phyloP scores from a whole-genome alignment of 129 eudicot genomes.

The Saussurea involucrata region DNA sequence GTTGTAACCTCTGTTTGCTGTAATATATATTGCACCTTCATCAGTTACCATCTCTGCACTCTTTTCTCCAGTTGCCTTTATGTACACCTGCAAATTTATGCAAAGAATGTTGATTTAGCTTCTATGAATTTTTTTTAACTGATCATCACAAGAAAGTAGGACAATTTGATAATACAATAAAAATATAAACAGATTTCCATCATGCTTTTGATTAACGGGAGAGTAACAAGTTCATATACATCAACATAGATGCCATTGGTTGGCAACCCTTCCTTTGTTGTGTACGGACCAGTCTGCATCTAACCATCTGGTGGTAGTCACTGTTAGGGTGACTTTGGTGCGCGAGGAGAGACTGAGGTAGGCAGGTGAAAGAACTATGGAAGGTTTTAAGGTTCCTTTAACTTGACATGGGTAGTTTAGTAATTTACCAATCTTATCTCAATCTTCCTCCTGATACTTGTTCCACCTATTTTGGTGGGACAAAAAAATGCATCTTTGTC shows the following conservation, averaged over 20 bases:
- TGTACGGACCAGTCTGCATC: background rate
- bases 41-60: constrained; percentile 99
- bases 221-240: background rate
- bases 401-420: too few species aligned
- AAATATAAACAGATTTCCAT: background rate
- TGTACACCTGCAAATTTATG: constrained; percentile 58
- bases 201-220: background rate
- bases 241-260: background rate
- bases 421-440: too few species aligned
- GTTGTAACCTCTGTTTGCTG: constrained; percentile 95
- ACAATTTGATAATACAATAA: background rate
- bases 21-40: constrained; percentile 93
- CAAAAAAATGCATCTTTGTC: too few species aligned
- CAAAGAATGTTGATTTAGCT: background rate
- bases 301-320: background rate
- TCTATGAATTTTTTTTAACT: background rate
- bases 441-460: too few species aligned
- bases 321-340: too few species aligned
- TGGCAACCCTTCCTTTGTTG: background rate
- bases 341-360: too few species aligned
- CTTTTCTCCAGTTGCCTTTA: constrained; percentile 88
- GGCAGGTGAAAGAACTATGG: too few species aligned
- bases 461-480: too few species aligned
- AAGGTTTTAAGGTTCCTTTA: too few species aligned
- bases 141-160: background rate